Conservation (phyloP, 345 rosid genomes). For the Gossypium anomalum region DNA sequence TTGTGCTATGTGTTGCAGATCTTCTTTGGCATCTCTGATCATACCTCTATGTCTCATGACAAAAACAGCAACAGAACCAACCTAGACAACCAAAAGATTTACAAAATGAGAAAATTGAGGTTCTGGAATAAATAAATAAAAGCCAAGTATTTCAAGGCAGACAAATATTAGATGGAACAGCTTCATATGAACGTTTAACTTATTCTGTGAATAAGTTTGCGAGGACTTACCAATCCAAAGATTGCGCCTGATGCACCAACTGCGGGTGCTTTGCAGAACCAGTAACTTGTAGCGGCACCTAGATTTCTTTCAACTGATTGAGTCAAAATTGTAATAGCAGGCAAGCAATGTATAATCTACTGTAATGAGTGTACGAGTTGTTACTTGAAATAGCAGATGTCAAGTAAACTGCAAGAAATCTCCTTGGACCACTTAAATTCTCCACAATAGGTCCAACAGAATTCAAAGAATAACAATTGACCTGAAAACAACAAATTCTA, state of each 20-base stretch:
- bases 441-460: too few relatives aligned
- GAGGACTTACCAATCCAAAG: slow-evolving; percentile 69
- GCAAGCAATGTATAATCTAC: slow-evolving; percentile 49
- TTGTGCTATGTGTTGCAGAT: slow-evolving; percentile 62
- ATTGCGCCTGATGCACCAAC: slow-evolving; percentile 96
- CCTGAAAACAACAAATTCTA: too few relatives aligned
- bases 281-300: slow-evolving; percentile 82
- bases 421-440: too few relatives aligned
- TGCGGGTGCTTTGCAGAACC: slow-evolving; percentile 62
- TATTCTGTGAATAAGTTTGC: background rate
- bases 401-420: background rate
- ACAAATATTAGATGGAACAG: background rate
- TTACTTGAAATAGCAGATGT: too few relatives aligned
- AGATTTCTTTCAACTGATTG: slow-evolving; percentile 26
- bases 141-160: background rate
- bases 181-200: background rate
- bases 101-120: background rate
- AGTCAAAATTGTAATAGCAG: slow-evolving; percentile 19
- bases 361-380: too few relatives aligned
- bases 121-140: background rate
- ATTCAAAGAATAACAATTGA: too few relatives aligned
- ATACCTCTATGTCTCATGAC: slow-evolving; percentile 56
- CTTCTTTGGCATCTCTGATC: slow-evolving; percentile 59
- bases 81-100: slow-evolving; percentile 36
- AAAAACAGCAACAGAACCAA: slow-evolving; percentile 75